These are phyloP conservation scores for Hysterangium stoloniferum DNA, from an alignment of 768 basidiomycete genomes.

Conservation along the genomic window DNA sequence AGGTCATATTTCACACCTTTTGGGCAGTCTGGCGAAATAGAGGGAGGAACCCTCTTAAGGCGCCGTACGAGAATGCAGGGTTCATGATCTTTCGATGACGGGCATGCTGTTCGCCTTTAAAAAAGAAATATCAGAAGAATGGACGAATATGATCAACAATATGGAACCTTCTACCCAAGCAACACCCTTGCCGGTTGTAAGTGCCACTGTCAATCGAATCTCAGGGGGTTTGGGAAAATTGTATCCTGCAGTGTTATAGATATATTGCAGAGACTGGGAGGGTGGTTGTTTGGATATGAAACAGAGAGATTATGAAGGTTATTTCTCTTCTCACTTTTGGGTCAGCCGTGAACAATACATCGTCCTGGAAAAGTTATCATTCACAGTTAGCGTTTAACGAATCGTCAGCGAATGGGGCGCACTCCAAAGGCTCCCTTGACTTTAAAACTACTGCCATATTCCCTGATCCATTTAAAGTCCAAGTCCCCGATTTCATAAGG, in stretches of 20 bases:
- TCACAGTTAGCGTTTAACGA: not conserved
- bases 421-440: not conserved
- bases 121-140: not conserved
- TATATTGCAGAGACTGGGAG: conserved; percentile 19
- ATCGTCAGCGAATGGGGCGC: not conserved
- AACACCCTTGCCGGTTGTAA: conserved; percentile 18
- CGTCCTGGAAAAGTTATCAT: conserved; percentile 18
- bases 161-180: conserved; percentile 15
- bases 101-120: conserved; percentile 17
- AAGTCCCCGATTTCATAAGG: conserved; percentile 16
- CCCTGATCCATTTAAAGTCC: conserved; percentile 25
- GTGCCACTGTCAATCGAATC: not conserved
- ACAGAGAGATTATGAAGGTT: not conserved
- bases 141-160: not conserved
- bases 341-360: conserved; percentile 23
- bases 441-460: conserved; percentile 24
- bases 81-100: conserved; percentile 25
- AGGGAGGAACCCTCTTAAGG: conserved; percentile 20
- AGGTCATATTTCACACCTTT: not conserved
- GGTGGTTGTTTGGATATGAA: not conserved
- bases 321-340: conserved; percentile 14
- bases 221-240: conserved; percentile 20
- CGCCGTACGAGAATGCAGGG: conserved; percentile 20
- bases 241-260: conserved; percentile 24
- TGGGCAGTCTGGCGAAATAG: conserved; percentile 20